Evolutionary conservation across 1,284 basidiomycete genomes (phyloP), one percentile per base, ranked within the genome.

Genomic region (Ganoderma lucidum): DNA sequence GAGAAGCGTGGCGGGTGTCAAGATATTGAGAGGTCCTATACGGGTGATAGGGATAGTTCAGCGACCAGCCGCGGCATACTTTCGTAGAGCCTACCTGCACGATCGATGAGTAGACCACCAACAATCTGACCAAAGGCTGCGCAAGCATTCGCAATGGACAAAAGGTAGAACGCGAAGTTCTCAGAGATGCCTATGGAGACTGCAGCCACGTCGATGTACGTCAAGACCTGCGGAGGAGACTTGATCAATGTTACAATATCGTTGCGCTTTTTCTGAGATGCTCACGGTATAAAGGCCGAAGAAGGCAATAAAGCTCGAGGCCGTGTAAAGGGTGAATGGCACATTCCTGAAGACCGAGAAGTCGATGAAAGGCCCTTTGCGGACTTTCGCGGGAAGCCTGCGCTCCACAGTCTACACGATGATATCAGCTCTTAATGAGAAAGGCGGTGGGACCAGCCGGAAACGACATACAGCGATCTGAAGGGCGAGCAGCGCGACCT

Each of bases 211-310:
- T 86, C 82, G 67, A 88, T 82, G 72, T 86, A 89, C 0, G 83
- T 87, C 64, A 87, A 76, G 15, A 84, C 86, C 87, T 76, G 55
- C 48, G 9, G 6, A n/a, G 44, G 44, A 35, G 39, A 28, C 15
- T 14, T 1, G 32, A 8, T 56, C 53, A 32, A 30, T 23, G 6
- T 28, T 28, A 14, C 48, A 53, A 28, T 53, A 4, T 2, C 12
- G n/a, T 48, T 39, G n/a, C 15, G 14, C 2, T 9, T 23, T 15
- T 28, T 3, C 41, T 6, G 1, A 6, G 4, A 23, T 17, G 51
- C 74, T 32, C 42, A 78, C 83, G 2, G 89, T 91, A 75, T 88
- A 92, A 23, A 91, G 76, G 12, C 90, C 90, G 9, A 92, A 80
- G 78, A 88, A 91, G 0, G 81, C 78, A 8, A 86, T 74, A 58